phyloP scores from a whole-genome alignment of 176 grass and related monocot genomes.

The Secale cereale region DNA sequence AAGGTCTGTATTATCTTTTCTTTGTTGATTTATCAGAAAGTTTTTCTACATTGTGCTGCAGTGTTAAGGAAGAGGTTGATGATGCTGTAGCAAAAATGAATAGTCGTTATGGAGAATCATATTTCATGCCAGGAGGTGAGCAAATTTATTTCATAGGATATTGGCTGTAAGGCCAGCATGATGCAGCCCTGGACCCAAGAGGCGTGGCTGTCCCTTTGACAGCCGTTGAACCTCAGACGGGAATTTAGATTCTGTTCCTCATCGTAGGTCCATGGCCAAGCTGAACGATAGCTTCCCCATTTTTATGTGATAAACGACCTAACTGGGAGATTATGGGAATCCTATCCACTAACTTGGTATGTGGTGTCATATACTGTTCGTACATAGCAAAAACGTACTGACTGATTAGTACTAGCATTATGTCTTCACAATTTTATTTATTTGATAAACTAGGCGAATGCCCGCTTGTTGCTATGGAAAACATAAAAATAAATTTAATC shows the following conservation, averaged over 20 bases:
- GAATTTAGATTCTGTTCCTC: not conserved
- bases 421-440: not conserved
- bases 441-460: not conserved
- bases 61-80: not conserved
- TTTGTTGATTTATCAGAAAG: not conserved
- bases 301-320: not conserved
- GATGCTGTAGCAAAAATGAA: not conserved
- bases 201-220: not conserved
- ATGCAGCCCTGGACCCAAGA: not conserved
- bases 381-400: not conserved
- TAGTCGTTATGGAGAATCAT: not conserved
- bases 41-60: not conserved
- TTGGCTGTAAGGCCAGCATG: not conserved
- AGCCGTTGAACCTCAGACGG: not conserved
- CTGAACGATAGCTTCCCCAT: not conserved
- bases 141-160: not conserved
- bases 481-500: not conserved
- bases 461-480: not conserved
- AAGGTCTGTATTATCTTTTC: not conserved
- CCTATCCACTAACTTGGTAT: not conserved
- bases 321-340: not conserved
- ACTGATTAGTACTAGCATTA: not conserved
- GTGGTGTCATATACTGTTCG: not conserved
- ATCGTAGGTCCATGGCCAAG: not conserved
- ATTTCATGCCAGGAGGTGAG: not conserved